Base-by-base conservation (phyloP, 805 yeast species). In the Pichia phayaonensis region DNA sequence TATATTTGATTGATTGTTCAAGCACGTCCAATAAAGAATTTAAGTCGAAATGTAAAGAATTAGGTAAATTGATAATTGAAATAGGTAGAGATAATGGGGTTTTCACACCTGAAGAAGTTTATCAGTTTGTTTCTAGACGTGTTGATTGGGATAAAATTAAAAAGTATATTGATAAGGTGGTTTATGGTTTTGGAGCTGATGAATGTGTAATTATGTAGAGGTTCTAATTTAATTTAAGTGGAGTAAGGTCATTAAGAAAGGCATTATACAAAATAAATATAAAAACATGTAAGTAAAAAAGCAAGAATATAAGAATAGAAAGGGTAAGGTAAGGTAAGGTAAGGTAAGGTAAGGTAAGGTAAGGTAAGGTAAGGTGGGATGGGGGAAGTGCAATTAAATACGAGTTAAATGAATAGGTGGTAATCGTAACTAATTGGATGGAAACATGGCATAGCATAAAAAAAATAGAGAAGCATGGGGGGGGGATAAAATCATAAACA, bases 91-190 rank as follows among this genome's bases (percentile, higher is more conserved):
- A 89, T 66, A 85, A 89, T 57, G 97, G 97, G 1, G 80, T 92
- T 5, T 85, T 92, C 61, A 80, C 83, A 27, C 96, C 95, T 44
- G 98, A 94, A 59, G 99, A 92, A 58, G 84, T 92, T n/a, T 86
- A 88, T 60, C 96, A 88, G 62, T 86, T 90, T 67, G 94, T 90
- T 6, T 90, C 86, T 57, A 72, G 95, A 54, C 73, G 99, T 50
- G 76, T 82, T 38, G 99, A 92, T 65, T 92, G 99, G 99, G 68
- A 77, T 0, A 61, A 70, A 38, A 85, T 92, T 26, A 84, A 81
- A 56, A 73, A 76, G 54, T 86, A 85, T 52, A 97, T 92, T 11
- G 98, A 92, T 66, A 88, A 84, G 64, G 90, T 88, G n/a, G 86
- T 94, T 83, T 94, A 90, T 61, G 98, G 99, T 0, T 73, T 92